Conservation (phyloP, 1,139 yeast genomes). For the Zhuliangozyma parablackwelliae region DNA sequence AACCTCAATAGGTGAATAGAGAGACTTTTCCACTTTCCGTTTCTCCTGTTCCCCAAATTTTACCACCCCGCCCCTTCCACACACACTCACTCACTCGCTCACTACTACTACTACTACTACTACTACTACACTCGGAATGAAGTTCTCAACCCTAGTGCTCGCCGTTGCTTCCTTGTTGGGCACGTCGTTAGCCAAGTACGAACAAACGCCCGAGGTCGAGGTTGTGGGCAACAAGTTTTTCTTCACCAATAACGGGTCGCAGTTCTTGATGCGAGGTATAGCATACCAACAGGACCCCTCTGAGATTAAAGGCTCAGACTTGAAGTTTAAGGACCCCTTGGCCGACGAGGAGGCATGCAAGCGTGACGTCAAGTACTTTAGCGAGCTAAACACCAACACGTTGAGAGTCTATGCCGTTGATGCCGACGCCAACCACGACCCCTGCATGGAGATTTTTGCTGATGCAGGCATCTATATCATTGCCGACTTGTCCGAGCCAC, state of each 20-base stretch:
- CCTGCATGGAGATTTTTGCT: constrained; percentile 80
- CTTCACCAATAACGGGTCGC: constrained; percentile 72
- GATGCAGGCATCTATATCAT: constrained; percentile 87
- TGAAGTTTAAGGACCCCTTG: constrained; percentile 62
- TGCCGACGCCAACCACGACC: constrained; percentile 77
- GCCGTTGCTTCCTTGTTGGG: not conserved
- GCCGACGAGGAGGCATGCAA: constrained; percentile 67
- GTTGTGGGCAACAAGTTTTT: constrained; percentile 73
- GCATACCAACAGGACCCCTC: constrained; percentile 73
- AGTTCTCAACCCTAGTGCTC: no score
- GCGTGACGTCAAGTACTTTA: constrained; percentile 77
- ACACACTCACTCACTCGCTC: no score
- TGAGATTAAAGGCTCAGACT: constrained; percentile 35
- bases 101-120: no score
- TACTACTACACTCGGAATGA: no score
- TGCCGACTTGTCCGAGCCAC: constrained; percentile 85
- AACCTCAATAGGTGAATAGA: no score
- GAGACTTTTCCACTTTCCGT: no score
- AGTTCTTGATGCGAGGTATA: constrained; percentile 74
- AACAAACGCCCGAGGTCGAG: constrained; percentile 41
- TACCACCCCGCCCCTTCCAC: no score
- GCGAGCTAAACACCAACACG: constrained; percentile 72
- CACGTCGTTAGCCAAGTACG: not conserved
- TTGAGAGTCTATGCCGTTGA: constrained; percentile 71
- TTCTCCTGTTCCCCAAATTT: no score